Percentiles rank a stretch among this genome's conserved stretches.
These are phyloP conservation scores for Clarkia xantiana DNA, from an alignment of 345 rosid species.

Conservation along the genomic window DNA sequence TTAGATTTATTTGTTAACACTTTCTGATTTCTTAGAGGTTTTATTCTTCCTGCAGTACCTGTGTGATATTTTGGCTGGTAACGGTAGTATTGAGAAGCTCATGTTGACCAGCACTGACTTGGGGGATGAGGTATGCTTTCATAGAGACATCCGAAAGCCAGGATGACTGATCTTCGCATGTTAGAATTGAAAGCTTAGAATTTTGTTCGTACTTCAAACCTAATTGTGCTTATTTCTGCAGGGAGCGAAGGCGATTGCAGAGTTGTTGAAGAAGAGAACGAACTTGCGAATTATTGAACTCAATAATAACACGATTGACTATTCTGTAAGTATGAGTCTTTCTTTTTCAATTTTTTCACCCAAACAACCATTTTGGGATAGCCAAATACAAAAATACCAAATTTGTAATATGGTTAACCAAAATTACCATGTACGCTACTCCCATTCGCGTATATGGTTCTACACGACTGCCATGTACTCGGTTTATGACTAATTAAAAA, in stretches of 20 bases:
- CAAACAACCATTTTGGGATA: too few relatives aligned
- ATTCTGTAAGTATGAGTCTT: constrained; percentile 45
- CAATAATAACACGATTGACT: constrained; percentile 91
- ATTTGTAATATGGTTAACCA: too few relatives aligned
- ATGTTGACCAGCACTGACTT: constrained; percentile 70
- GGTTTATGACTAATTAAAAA: too few relatives aligned
- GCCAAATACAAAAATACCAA: too few relatives aligned
- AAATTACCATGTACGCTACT: too few relatives aligned
- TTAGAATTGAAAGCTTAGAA: not conserved
- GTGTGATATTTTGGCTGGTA: constrained; percentile 54
- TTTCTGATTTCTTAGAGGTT: not conserved
- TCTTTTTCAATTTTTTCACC: too few relatives aligned
- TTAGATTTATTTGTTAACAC: too few relatives aligned
- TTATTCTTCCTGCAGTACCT: constrained; percentile 34
- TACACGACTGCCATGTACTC: too few relatives aligned
- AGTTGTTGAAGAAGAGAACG: constrained; percentile 68
- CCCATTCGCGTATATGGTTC: too few relatives aligned
- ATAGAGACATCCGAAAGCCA: not conserved
- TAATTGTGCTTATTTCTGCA: constrained; percentile 19
- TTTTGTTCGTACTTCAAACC: constrained; percentile 2
- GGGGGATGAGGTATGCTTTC: constrained; percentile 70
- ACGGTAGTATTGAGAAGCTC: constrained; percentile 59
- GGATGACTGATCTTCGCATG: not conserved
- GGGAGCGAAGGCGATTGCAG: constrained; percentile 94
- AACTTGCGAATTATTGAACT: constrained; percentile 70